Conservation (phyloP, 805 yeast genomes). For the Ogataea nonfermentans region DNA sequence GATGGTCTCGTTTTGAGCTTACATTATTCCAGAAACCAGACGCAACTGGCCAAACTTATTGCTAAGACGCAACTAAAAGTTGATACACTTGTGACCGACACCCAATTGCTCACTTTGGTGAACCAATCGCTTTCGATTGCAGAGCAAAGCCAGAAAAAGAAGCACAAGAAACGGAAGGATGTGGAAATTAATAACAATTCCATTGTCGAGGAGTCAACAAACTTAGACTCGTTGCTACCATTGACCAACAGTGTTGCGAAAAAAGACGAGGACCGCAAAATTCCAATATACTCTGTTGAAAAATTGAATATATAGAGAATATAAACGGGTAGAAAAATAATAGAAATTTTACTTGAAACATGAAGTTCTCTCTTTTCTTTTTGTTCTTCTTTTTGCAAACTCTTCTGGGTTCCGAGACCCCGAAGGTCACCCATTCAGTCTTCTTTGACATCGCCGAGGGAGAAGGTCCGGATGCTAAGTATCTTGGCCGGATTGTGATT, state of each 20-base stretch:
- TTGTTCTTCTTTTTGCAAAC: slow-evolving; percentile 20
- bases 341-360: slow-evolving; percentile 12
- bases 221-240: slow-evolving; percentile 26
- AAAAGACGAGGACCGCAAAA: slow-evolving; percentile 39
- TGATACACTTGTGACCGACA: slow-evolving; percentile 38
- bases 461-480: slow-evolving; percentile 60
- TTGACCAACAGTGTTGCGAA: slow-evolving; percentile 23
- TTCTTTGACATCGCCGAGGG: slow-evolving; percentile 86
- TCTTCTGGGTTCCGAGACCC: slow-evolving; percentile 35
- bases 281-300: slow-evolving; percentile 58
- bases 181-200: slow-evolving; percentile 31
- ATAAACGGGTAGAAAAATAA: neutral
- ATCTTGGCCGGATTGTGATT: slow-evolving; percentile 77
- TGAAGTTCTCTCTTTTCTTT: slow-evolving; percentile 26
- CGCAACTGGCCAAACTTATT: slow-evolving; percentile 44
- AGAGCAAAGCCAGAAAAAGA: slow-evolving; percentile 19
- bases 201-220: slow-evolving; percentile 27
- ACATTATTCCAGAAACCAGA: slow-evolving; percentile 48
- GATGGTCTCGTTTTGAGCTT: slow-evolving; percentile 66
- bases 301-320: slow-evolving; percentile 38
- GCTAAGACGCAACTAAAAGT: slow-evolving; percentile 42
- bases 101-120: slow-evolving; percentile 45
- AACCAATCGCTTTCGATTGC: slow-evolving; percentile 40
- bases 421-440: slow-evolving; percentile 72
- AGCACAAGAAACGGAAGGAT: slow-evolving; percentile 26